Base-by-base conservation (phyloP, 2,329 filamentous ascomycete species). In the Neofusicoccum laricinum region DNA sequence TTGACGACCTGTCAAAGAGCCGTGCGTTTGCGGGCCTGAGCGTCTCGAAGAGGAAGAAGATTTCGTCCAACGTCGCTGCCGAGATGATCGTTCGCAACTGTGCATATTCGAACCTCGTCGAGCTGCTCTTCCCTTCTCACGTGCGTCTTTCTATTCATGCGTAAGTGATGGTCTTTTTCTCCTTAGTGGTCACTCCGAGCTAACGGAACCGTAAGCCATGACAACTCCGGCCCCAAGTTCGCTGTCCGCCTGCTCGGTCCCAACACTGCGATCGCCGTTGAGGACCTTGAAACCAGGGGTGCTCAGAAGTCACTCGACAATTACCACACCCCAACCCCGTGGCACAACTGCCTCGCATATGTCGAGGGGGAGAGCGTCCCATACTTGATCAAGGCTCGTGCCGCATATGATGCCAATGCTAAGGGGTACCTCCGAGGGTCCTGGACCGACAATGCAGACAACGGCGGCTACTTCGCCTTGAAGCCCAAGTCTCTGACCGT, bases 101-200 rank as follows among this genome's bases (percentile, higher is more conserved):
- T 65, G 79, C 79, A 10, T 82, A 82, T 65, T 82, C 80, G 2
- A 82, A 81, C 57, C 72, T 82, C 14, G 73, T 81, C n/a, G 79
- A 81, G 69, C 68, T 81, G 3, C 67, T 82, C 2, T 77, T 81
- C 65, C 80, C 80, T 1, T 75, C 79, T 64, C 76, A 79, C 62
- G 72, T 83, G 46, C 78, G 80, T n/a, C 73, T 82, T 0, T 82
- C 79, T 0, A 82, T 82, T 53, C 81, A 82, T 64, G 79, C 80
- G 51, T 59, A 65, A 61, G 63, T 64, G 4, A 3, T n/a, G 5
- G 25, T 30, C 25, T 6, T 30, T 30, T 6, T 30, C 25, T 30
- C 6, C 2, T 30, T 30, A 6, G 25, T 30, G 4, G 1, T 30
- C 25, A 10, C 6, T 2, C 38, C 45, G 4, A 58, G 4, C 12